Evolutionary conservation across 192 early-diverging fungal genomes (phyloP), one percentile per base, ranked within the genome.

Genomic region (Umbelopsis sp.): DNA sequence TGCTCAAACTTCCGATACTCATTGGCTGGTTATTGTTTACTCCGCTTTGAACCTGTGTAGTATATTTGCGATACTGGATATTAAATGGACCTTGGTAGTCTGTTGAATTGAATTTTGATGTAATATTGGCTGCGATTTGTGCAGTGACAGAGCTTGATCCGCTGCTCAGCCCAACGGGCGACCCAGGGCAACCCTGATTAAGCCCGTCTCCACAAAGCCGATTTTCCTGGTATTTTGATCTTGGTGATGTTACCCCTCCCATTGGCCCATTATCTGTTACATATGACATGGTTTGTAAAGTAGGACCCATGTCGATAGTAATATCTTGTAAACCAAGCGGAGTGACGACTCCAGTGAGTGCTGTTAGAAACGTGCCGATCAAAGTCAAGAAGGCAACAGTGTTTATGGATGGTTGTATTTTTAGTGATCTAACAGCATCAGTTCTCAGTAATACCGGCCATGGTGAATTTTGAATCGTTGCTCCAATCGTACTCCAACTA

Each of bases 11-110:
- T 18, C 55, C 55, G 4, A 61, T 16, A 6, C 33, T n/a, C 11
- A 16, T 35, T 27, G 55, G 55, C 13, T 61, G 30, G 33, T 35
- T 18, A 18, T 3, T 35, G 5, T 61, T 61, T 1, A 61, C 55
- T 18, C 27, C 27, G 18, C 13, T 7, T 16, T 11, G 10, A 7
- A 61, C 33, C 33, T 61, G 27, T 3, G 27, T 35, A 25, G 55
- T n/a, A 18, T 61, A 61, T 35, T 16, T 10, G 12, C 55, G 25
- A 33, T 61, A 61, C n/a, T 61, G 55, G 10, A 61, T 61, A 33
- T 61, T 61, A 6, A 35, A 30, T 33, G 55, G 25, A 13, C 55
- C 13, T 10, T 61, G 10, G 18, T 25, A 10, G 55, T 8, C 12
- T 61, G 27, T 23, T 37, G 30, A 61, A 15, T 23, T 35, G 16